Conservation (phyloP, 345 rosid genomes). For the Clausena lansium region DNA sequence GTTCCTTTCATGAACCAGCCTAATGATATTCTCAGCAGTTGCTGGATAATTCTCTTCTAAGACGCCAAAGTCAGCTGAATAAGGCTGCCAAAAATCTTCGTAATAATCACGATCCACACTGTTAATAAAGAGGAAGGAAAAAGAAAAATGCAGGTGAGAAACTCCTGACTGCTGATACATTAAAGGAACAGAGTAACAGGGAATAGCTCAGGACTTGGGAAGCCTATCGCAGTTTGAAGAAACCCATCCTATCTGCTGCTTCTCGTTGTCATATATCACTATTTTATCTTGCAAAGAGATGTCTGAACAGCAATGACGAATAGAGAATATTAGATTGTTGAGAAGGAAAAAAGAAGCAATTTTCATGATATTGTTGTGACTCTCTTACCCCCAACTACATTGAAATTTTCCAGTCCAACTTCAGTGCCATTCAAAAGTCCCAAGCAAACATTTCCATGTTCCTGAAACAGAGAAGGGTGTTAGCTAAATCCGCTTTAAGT, state of each 20-base stretch:
- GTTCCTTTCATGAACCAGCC: neutral
- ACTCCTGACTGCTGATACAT: constrained; percentile 3
- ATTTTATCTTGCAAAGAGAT: constrained; percentile 59
- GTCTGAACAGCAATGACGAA: constrained; percentile 29
- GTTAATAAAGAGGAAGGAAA: constrained; percentile 26
- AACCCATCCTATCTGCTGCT: constrained; percentile 69
- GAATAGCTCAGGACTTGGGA: constrained; percentile 53
- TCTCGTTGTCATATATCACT: constrained; percentile 79
- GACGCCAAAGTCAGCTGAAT: constrained; percentile 39
- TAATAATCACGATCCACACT: constrained; percentile 44
- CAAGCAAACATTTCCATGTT: constrained; percentile 71
- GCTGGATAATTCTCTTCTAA: constrained; percentile 27
- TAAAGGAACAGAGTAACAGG: constrained; percentile 23
- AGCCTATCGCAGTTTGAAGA: constrained; percentile 53
- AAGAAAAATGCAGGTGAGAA: constrained; percentile 26
- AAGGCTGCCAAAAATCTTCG: constrained; percentile 40
- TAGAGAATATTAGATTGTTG: neutral
- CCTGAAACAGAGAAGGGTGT: constrained; percentile 30
- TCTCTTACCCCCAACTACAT: constrained; percentile 67
- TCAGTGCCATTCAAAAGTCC: constrained; percentile 76
- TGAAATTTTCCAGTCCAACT: constrained; percentile 42
- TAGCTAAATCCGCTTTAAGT: neutral
- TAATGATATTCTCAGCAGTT: neutral
- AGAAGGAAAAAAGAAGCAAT: neutral
- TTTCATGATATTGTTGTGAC: neutral